phyloP scores from a whole-genome alignment of 2,329 filamentous ascomycete genomes.

The Fusarium musae region DNA sequence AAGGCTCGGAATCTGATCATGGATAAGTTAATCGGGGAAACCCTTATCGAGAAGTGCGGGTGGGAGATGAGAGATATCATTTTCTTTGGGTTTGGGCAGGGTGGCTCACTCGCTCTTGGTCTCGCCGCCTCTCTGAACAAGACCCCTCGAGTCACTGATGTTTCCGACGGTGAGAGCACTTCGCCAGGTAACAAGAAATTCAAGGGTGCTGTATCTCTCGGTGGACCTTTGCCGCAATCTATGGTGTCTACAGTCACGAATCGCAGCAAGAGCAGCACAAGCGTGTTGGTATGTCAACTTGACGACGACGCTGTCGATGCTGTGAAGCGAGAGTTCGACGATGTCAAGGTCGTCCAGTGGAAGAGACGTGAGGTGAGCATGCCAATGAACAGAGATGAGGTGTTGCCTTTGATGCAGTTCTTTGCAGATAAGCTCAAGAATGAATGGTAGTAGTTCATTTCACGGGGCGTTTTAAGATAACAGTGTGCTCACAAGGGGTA shows the following conservation, averaged over 20 bases:
- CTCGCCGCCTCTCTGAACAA: conserved; percentile 59
- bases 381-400: conserved; percentile 86
- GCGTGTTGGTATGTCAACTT: conserved; percentile 69
- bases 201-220: conserved; percentile 71
- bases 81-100: conserved; percentile 75
- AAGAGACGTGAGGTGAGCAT: conserved; percentile 78
- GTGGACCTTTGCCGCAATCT: conserved; percentile 66
- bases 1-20: conserved; percentile 60
- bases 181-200: conserved; percentile 44
- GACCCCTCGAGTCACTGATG: conserved; percentile 50
- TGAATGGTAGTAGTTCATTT: conserved; percentile 18
- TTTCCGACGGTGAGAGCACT: conserved; percentile 36
- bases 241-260: conserved; percentile 60
- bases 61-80: conserved; percentile 70
- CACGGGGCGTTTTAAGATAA: not conserved
- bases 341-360: conserved; percentile 76
- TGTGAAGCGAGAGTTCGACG: conserved; percentile 72
- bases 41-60: conserved; percentile 66
- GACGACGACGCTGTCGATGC: conserved; percentile 71
- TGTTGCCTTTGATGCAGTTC: conserved; percentile 89
- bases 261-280: conserved; percentile 68
- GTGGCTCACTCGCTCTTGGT: conserved; percentile 70
- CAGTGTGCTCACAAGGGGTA: conserved; percentile 30
- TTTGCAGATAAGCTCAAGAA: conserved; percentile 70
- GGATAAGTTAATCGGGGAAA: conserved; percentile 61